Conservation (phyloP, 257 asterid genomes). For the Solanum paucissectum region DNA sequence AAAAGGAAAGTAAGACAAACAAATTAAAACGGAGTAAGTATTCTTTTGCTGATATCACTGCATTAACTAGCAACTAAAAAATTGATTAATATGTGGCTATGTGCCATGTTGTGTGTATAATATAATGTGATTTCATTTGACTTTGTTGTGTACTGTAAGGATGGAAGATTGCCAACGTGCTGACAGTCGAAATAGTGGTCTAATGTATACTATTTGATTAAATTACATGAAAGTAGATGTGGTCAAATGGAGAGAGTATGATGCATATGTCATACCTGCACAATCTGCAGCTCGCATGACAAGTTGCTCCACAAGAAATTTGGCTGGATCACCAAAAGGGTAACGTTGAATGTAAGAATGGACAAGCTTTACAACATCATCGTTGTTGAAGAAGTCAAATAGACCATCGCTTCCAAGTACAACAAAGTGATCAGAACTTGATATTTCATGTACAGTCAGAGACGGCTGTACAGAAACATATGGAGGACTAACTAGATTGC, state of each 20-base stretch:
- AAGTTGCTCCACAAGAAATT: conserved; percentile 77
- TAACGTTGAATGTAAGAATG: conserved; percentile 37
- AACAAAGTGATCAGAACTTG: conserved; percentile 65
- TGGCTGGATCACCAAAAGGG: conserved; percentile 90
- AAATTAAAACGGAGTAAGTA: background rate
- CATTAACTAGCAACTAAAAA: background rate
- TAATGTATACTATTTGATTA: background rate
- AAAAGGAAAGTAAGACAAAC: background rate
- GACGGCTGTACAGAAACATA: conserved; percentile 70
- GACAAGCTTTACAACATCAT: conserved; percentile 69
- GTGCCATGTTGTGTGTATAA: background rate
- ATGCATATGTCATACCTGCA: conserved; percentile 46
- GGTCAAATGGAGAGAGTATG: background rate
- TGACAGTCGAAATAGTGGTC: background rate
- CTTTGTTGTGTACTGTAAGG: background rate
- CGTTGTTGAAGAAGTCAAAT: conserved; percentile 85
- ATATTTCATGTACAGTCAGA: conserved; percentile 50
- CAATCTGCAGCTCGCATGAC: conserved; percentile 89
- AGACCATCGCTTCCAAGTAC: conserved; percentile 92
- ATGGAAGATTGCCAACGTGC: background rate
- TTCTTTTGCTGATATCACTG: background rate
- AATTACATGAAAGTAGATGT: background rate
- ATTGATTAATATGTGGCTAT: background rate
- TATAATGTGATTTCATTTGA: background rate
- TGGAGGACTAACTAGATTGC: conserved; percentile 79